Evolutionary conservation across 2,329 filamentous ascomycete species (phyloP), one percentile per base, ranked within the genome.

Genomic region (Neopestalotiopsis sp.): DNA sequence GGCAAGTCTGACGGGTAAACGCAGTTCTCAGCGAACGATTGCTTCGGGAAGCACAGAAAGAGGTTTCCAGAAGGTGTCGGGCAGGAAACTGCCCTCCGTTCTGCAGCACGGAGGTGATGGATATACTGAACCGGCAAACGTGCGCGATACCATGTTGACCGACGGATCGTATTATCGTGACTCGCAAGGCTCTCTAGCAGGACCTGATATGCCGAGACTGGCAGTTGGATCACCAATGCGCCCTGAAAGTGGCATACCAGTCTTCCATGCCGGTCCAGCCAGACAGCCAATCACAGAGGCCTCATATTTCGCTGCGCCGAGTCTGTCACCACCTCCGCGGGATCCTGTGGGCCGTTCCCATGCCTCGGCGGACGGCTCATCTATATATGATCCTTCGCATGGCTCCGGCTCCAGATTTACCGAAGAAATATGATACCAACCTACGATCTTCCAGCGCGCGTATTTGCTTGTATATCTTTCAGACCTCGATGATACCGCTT

Each of bases 51-150:
- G 76, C 30, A 84, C 81, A 34, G 89, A 91, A 74, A 82, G 83
- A 70, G 88, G 89, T 0, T 92, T 92, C 76, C 87, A 90, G 71
- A 87, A 89, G 38, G 86, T 92, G 2, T 90, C 90, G 5, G 90
- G 90, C 70, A 86, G 86, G 74, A 92, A 91, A 74, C 77, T 92
- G 68, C 87, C 88, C 3, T 89, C 90, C 2, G 89, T 91, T 10
- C 79, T 92, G 49, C 84, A 88, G 69, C 83, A 83, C 61, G 89
- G 90, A 14, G 90, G 89, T 5, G 89, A 91, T 75, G 90, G 90
- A 1, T 91, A 89, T 77, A 84, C 84, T 24, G 88, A 88, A 69
- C 84, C 72, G 71, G 14, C 34, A 9, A 76, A 58, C 74, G 81
- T 74, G 73, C 81, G 77, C 67, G 77, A 75, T 57, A 82, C 77